Base-by-base conservation (phyloP, 2,329 filamentous ascomycete genomes). In the Lachnum nothofagi region DNA sequence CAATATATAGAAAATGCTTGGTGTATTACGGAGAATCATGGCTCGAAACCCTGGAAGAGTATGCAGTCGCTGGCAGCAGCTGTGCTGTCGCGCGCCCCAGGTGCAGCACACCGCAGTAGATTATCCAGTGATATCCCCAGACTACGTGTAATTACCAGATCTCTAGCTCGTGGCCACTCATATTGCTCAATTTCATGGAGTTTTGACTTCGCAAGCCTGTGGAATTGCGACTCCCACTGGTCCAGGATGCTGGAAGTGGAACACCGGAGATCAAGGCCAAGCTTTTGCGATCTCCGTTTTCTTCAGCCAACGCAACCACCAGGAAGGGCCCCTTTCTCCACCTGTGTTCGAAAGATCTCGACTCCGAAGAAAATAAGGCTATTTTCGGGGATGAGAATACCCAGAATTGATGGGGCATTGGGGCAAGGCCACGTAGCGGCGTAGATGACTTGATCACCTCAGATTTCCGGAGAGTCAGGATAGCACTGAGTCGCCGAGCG, bases 151-250 rank as follows among this genome's bases (percentile, higher is more conserved):
- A 37, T 34, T 31, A 35, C 12, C 25, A 12, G 6, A 27, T 27
- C 4, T 37, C 23, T 34, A 37, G 14, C 8, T 20, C 23, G 10
- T 33, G n/a, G 31, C 39, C 45, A 48, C 22, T 37, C 39, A 48
- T 35, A 48, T 48, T 48, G 39, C 29, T n/a, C 39, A 48, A 48
- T 48, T 37, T 48, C 22, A 27, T 33, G 16, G n/a, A 16, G 14
- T 29, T 29, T 24, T 42, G 25, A 34, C n/a, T 34, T 19, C 22
- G 17, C 17, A 31, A 39, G 35, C 17, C 14, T 16, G 14, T 16
- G 40, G 24, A 22, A n/a, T n/a, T n/a, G n/a, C n/a, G n/a, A n/a
- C n/a, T 40, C 4, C 20, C 23, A 34, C 19, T 31, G 38, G 34
- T 33, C 24, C 40, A n/a, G 40, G 9, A 27, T 42, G 39, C 37